Evolutionary conservation across 2,329 filamentous ascomycete genomes (phyloP).

Genomic region (Penicillium sp.): DNA sequence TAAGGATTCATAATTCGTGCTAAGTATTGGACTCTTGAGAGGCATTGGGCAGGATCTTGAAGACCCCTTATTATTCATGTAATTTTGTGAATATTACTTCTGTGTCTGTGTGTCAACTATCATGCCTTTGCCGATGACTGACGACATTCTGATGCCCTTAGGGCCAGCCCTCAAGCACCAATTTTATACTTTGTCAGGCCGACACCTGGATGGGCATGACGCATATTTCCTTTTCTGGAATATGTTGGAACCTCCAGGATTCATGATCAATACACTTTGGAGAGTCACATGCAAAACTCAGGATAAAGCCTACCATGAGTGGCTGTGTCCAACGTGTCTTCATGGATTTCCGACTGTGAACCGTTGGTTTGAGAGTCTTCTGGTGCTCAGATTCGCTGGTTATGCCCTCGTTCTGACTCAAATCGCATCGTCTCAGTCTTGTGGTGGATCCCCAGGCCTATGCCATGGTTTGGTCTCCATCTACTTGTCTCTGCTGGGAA

Average conservation of each 20-base stretch:
- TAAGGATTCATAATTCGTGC: not conserved
- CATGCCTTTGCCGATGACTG: not conserved
- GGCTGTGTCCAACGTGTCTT: not conserved
- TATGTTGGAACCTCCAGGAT: not conserved
- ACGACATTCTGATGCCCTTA: slow-evolving; percentile 3
- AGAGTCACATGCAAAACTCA: not conserved
- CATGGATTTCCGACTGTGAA: not conserved
- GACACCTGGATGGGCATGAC: not conserved
- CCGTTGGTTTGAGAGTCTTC: not conserved
- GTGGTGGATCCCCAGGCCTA: not conserved
- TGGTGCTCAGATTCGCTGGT: not conserved
- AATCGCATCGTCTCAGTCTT: not conserved
- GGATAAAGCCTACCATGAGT: not conserved
- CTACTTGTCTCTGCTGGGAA: not conserved
- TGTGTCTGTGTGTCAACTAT: not conserved
- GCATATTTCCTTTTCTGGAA: not conserved
- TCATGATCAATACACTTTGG: not conserved
- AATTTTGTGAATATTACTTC: not conserved
- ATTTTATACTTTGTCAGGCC: not conserved
- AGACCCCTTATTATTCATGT: not conserved
- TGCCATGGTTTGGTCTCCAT: not conserved
- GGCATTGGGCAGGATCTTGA: not conserved
- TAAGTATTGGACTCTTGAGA: not conserved
- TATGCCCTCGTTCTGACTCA: not conserved
- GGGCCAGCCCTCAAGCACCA: not conserved